phyloP scores from a whole-genome alignment of 1,284 basidiomycete genomes.

The Blastosporella zonata region DNA sequence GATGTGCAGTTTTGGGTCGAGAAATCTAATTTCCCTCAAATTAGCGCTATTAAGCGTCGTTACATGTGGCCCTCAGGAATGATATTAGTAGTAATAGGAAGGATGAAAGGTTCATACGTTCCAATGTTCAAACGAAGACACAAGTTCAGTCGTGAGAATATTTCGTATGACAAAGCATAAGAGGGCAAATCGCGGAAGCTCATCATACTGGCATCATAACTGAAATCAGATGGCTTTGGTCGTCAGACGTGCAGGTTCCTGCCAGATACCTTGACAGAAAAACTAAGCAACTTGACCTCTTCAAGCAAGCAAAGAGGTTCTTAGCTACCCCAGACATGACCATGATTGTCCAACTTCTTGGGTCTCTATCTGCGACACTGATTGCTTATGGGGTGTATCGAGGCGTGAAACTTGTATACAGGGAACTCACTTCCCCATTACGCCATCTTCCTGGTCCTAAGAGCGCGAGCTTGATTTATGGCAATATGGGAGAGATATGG shows the following conservation, averaged over 20 bases:
- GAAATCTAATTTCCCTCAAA: too few relatives aligned
- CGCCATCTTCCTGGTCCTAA: conserved; percentile 26
- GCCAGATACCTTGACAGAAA: background rate
- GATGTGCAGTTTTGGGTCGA: too few relatives aligned
- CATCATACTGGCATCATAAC: background rate
- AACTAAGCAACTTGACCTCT: too few relatives aligned
- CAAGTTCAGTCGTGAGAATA: too few relatives aligned
- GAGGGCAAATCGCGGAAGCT: background rate
- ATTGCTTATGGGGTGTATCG: conserved; percentile 19
- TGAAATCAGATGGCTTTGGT: background rate
- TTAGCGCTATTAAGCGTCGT: too few relatives aligned
- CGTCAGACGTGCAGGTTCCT: background rate
- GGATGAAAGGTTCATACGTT: too few relatives aligned
- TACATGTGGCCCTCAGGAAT: too few relatives aligned
- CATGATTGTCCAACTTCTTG: conserved; percentile 14
- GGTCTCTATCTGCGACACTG: conserved; percentile 18
- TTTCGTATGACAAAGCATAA: too few relatives aligned
- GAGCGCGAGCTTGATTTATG: conserved; percentile 47
- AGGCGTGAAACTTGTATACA: conserved; percentile 15
- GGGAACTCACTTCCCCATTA: conserved; percentile 23
- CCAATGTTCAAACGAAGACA: too few relatives aligned
- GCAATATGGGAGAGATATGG: conserved; percentile 47
- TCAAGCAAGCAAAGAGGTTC: background rate
- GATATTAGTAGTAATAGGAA: too few relatives aligned
- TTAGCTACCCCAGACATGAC: conserved; percentile 1